These are phyloP conservation scores for Mycena floridula DNA, from an alignment of 768 basidiomycete genomes.

Conservation along the genomic window DNA sequence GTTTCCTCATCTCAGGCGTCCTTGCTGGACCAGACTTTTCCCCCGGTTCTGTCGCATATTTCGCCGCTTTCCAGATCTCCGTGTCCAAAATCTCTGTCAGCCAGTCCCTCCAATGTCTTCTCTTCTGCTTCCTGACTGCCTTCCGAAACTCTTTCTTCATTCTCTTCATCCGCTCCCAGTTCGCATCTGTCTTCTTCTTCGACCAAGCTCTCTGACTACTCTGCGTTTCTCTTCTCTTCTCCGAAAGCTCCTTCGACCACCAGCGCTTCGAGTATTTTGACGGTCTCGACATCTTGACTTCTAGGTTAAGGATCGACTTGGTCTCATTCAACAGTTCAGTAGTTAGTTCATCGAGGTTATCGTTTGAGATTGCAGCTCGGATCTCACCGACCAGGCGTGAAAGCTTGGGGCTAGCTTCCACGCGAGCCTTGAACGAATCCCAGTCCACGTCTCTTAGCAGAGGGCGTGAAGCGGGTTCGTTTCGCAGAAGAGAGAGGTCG, in stretches of 20 bases:
- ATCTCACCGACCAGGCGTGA: background rate
- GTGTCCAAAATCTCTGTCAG: too few relatives aligned
- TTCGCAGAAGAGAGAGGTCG: background rate
- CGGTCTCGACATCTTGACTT: background rate
- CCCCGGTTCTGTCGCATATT: background rate
- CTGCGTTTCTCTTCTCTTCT: background rate
- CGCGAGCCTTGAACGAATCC: constrained; percentile 2
- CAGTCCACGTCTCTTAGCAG: constrained; percentile 3
- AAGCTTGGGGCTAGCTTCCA: background rate
- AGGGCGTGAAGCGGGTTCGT: background rate
- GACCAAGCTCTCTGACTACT: background rate
- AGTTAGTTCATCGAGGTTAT: background rate
- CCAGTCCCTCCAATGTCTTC: background rate
- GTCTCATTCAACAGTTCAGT: background rate
- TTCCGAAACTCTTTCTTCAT: background rate
- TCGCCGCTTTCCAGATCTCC: background rate
- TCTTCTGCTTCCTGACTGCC: background rate
- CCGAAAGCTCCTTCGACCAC: background rate
- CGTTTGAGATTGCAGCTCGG: background rate
- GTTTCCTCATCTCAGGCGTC: background rate
- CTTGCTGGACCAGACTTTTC: background rate
- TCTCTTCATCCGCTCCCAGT: background rate
- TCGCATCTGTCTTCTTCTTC: background rate
- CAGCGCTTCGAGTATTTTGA: background rate
- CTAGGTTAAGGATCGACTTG: background rate